phyloP scores from a whole-genome alignment of 306 rosid genomes.

The Cicer yamashitae region DNA sequence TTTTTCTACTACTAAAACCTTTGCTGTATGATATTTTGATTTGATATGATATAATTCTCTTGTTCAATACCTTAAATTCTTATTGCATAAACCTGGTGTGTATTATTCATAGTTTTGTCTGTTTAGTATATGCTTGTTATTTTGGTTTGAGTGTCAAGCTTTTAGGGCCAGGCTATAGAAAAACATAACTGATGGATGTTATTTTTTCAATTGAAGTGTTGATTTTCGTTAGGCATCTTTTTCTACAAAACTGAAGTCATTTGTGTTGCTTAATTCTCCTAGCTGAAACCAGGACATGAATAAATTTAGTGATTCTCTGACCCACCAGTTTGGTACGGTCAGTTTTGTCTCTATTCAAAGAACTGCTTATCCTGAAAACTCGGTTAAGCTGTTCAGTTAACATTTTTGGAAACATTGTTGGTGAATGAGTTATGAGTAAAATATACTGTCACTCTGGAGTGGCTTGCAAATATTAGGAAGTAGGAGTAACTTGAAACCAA shows the following conservation, averaged over 20 bases:
- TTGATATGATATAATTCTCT: conserved; percentile 22
- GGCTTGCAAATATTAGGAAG: conserved; percentile 30
- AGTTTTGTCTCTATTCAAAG: conserved; percentile 24
- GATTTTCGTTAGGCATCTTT: conserved; percentile 15
- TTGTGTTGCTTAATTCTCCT: conserved; percentile 15
- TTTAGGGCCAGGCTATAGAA: neutral
- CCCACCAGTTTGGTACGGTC: conserved; percentile 7
- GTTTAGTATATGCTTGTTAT: conserved; percentile 8
- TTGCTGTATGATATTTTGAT: neutral
- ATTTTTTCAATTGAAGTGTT: conserved; percentile 8
- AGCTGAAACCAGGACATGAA: conserved; percentile 7
- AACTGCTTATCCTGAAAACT: conserved; percentile 12
- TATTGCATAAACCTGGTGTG: neutral
- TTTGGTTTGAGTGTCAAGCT: conserved; percentile 20
- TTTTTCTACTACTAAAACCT: neutral
- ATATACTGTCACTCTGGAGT: neutral
- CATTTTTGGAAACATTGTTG: conserved; percentile 13
- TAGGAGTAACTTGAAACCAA: conserved; percentile 27
- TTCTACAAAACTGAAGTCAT: conserved; percentile 25
- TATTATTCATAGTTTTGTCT: conserved; percentile 15
- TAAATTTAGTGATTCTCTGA: conserved; percentile 14
- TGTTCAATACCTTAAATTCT: neutral
- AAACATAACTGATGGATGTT: conserved; percentile 10
- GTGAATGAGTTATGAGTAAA: conserved; percentile 18
- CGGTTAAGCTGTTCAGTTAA: conserved; percentile 24